phyloP scores from a whole-genome alignment of 495 filamentous ascomycete genomes.

The Aspergillus conjunctus region DNA sequence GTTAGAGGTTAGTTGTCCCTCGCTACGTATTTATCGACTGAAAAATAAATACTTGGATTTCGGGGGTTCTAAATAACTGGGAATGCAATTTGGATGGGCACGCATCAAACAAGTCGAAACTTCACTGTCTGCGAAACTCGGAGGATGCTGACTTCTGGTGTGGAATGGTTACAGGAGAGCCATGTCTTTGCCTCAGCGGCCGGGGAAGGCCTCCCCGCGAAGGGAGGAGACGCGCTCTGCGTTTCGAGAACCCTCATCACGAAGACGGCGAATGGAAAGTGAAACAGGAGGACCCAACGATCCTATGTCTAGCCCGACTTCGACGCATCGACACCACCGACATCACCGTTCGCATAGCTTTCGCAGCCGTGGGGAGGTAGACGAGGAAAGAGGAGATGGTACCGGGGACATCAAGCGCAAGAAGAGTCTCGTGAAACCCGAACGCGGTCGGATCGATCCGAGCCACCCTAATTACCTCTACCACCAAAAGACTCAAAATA shows the following conservation, averaged over 20 bases:
- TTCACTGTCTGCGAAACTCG: background rate
- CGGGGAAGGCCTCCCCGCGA: slow-evolving; percentile 58
- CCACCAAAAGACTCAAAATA: slow-evolving; percentile 73
- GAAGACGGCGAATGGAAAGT: slow-evolving; percentile 66
- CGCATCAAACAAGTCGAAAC: background rate
- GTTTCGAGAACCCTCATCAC: slow-evolving; percentile 71
- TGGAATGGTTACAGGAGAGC: slow-evolving; percentile 6
- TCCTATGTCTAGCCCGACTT: slow-evolving; percentile 37
- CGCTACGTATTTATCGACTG: background rate
- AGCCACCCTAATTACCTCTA: slow-evolving; percentile 96
- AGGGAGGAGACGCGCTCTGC: slow-evolving; percentile 57
- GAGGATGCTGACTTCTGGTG: slow-evolving; percentile 2
- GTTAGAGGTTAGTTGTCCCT: slow-evolving; percentile 2
- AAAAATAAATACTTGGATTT: background rate
- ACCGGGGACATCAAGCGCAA: slow-evolving; percentile 59
- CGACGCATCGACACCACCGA: slow-evolving; percentile 40
- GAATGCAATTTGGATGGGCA: background rate
- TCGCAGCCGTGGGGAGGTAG: slow-evolving; percentile 35
- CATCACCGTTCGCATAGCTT: slow-evolving; percentile 41
- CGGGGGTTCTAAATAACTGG: too few relatives aligned
- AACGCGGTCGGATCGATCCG: slow-evolving; percentile 75
- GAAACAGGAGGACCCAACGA: slow-evolving; percentile 63
- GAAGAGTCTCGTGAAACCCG: slow-evolving; percentile 82
- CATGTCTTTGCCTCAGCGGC: slow-evolving; percentile 72
- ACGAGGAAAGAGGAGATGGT: slow-evolving; percentile 43